Base-by-base conservation (phyloP, 306 rosid species). In the Sophora flavescens region DNA sequence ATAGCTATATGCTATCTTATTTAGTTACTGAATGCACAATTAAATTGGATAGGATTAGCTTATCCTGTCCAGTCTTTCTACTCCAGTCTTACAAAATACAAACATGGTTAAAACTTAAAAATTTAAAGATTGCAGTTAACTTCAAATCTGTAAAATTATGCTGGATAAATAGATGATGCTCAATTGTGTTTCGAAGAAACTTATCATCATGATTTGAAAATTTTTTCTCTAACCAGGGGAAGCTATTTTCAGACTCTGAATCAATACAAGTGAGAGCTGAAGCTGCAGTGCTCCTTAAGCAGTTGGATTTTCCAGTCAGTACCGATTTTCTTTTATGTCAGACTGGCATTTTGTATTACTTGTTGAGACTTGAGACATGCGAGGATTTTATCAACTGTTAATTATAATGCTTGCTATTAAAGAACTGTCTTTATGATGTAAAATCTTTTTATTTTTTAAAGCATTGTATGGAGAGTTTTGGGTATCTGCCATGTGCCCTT, bases 241-340 rank as follows among this genome's bases (percentile, higher is more conserved):
- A 86, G 91, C 87, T 95, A 67, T 95, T 92, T 84, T 90, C 97
- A 41, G 99, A 95, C 82, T 85, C 88, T 51, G 97, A 95, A 83
- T 92, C 97, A 73, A 87, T 95, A 54, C 97, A 95, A 83, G 84
- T 85, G 74, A 92, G 99, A 89, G 93, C 99, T 6, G 99, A 92
- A 78, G 96, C 97, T 84, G 97, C 97, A 47, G 90, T 92, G 81
- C 97, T 95, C 78, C 97, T 95, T 78, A 92, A 90, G 90, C 93
- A 86, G 88, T 80, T 95, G 86, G 85, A 95, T 80, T 95, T 89
- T 80, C 93, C 93, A 77, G 99, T 95, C 74, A 14, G 96, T 81
- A 64, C 81, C 74, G 28, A 50, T 53, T 78, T 74, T 59, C 48
- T 6, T 33, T 41, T 33, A 6, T 36, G 38, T n/a, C 36, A 58